Conservation (phyloP, 441 rosid genomes). For the Kokia cookei region DNA sequence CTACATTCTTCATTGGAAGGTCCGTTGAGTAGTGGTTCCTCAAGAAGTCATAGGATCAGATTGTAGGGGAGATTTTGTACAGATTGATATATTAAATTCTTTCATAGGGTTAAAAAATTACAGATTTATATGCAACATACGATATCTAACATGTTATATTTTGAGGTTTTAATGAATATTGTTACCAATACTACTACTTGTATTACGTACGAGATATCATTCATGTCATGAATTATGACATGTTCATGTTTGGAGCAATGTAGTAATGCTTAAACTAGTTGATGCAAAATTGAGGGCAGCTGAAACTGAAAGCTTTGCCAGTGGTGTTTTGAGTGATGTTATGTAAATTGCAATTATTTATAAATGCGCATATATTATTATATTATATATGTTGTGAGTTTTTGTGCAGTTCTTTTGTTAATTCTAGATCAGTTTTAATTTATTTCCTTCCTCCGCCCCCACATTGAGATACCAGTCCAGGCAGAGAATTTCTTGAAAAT, state of each 20-base stretch:
- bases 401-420: too few species aligned
- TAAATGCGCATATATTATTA: too few species aligned
- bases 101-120: slow-evolving; percentile 14
- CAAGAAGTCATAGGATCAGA: slow-evolving; percentile 3
- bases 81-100: slow-evolving; percentile 16
- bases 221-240: background rate
- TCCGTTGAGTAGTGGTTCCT: background rate
- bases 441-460: too few species aligned
- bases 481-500: background rate
- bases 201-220: background rate
- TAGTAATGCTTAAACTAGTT: background rate
- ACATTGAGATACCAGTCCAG: too few species aligned
- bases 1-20: slow-evolving; percentile 5
- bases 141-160: background rate
- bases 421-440: background rate
- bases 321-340: too few species aligned
- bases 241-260: background rate
- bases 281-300: background rate
- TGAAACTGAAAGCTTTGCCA: background rate
- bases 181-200: background rate
- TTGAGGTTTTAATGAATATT: background rate
- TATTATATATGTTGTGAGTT: too few species aligned
- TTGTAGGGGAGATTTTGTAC: slow-evolving; percentile 29
- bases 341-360: too few species aligned
- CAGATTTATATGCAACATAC: background rate